Base-by-base conservation (phyloP, 257 asterid genomes). In the Primulina eburnea region DNA sequence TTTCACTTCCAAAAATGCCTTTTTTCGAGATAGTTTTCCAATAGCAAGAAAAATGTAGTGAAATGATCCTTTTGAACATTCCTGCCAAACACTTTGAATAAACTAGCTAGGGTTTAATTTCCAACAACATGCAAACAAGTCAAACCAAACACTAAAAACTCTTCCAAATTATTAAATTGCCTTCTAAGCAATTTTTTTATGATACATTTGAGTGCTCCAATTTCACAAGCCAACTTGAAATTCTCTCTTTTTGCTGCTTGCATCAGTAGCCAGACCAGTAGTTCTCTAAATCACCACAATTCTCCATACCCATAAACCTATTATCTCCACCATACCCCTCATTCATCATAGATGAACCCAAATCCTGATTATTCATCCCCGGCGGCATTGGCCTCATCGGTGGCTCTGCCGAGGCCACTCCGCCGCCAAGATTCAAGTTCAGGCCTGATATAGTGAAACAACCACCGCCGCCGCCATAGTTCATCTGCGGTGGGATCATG, bases 361-460 rank as follows among this genome's bases (percentile, higher is more conserved):
- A 74, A 21, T 84, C 92, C 4, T 82, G 87, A 3, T 82, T 90
- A 76, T 62, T 69, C 82, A 85, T 70, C 6, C 71, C 81, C 0
- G 78, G 71, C 14, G 76, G 70, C 18, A 74, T 58, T 14, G 81
- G 75, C 78, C 89, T 76, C 75, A 85, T 55, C 5, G 78, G 81
- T 26, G 81, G 84, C 61, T 77, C 88, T 11, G 85, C 29, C 0
- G 73, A 29, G 65, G 76, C 33, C n/a, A 66, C 64, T 2, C 82
- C 79, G 5, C 82, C 79, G 5, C 90, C 82, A 4, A 92, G 89
- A 82, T 92, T 89, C 71, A 89, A 76, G 71, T 86, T 85, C 62
- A 89, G 63, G 6, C 98, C 96, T 0, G 98, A 89, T 35, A 89
- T 85, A 18, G 96, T 88, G 85, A 92, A 92, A 56, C 81, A 38